A percentile compares a stretch with the other conserved stretches of the same genome.
Evolutionary conservation across 106 monocot species (phyloP).

Genomic region (Dioscorea dumetorum): DNA sequence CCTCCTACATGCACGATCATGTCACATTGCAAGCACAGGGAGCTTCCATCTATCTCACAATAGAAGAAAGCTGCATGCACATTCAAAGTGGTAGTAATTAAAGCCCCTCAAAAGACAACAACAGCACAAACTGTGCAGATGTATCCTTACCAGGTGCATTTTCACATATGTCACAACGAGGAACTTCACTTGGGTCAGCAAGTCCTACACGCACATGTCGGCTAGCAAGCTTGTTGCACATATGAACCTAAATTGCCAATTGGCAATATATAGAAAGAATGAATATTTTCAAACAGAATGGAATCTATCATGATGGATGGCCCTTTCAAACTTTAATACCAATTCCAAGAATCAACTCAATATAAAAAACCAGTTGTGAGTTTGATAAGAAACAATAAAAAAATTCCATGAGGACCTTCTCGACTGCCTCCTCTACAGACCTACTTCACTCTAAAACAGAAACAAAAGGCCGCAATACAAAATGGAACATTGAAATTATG

Average conservation of each 20-base stretch:
- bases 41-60: conserved; percentile 94
- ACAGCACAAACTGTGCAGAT: background rate
- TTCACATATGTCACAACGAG: conserved; percentile 90
- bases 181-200: conserved; percentile 72
- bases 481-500: too few relatives aligned
- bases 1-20: conserved; percentile 97
- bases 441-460: too few relatives aligned
- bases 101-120: background rate
- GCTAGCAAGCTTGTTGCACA: conserved; percentile 96
- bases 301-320: background rate
- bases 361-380: too few relatives aligned
- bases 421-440: too few relatives aligned
- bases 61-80: conserved; percentile 83
- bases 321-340: background rate
- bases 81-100: background rate
- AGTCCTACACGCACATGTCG: conserved; percentile 93
- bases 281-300: background rate
- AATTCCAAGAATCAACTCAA: background rate
- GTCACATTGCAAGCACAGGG: conserved; percentile 95
- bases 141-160: conserved; percentile 65
- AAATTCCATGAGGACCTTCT: too few relatives aligned
- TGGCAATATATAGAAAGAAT: background rate
- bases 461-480: too few relatives aligned
- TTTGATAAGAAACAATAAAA: too few relatives aligned
- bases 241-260: conserved; percentile 59